Base-by-base conservation (phyloP, 352 stramenopile species). In the Globisporangium ultimum region DNA sequence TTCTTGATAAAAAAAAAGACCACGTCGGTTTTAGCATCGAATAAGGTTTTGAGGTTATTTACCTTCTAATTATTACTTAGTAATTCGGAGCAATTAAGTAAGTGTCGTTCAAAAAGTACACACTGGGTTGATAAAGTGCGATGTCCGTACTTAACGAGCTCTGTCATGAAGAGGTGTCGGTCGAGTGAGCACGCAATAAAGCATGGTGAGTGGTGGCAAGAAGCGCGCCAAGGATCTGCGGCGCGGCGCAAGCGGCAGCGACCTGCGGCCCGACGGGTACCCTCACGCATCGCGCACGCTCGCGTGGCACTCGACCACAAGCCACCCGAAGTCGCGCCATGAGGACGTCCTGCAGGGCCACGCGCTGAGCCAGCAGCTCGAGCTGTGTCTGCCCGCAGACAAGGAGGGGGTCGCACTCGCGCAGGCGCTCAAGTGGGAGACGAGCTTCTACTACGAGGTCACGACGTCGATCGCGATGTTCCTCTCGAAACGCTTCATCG, bases 391-490 rank as follows among this genome's bases (percentile, higher is more conserved):
- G 28, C 79, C 85, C 0, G 66, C 60, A 6, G 28, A 36, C 41
- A 50, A 51, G 7, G 47, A 56, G 7, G 83, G 76, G 0, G 55
- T 64, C 24, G 50, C 60, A 24, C 40, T 74, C 7, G 75, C 77
- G 22, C 72, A 86, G 61, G 63, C 71, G 48, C 61, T 93, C 17
- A 78, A 84, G 57, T 93, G 83, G 83, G 79, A 89, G 59, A 89
- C 74, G 22, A 72, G 70, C n/a, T 95, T 95, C 63, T 95, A 81
- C 62, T 95, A 95, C 60, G 74, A 92, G 52, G 46, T 93, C 10
- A 75, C 68, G 17, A 59, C 78, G 34, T 73, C 78, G 11, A 63
- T 89, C 3, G 59, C 57, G 24, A 63, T 84, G 63, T 76, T 95
- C 28, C 64, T 93, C 10, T 84, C 77, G 28, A 65, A 69, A 9